Evolutionary conservation across 495 filamentous ascomycete species (phyloP).

Genomic region (Penicillium lagena): DNA sequence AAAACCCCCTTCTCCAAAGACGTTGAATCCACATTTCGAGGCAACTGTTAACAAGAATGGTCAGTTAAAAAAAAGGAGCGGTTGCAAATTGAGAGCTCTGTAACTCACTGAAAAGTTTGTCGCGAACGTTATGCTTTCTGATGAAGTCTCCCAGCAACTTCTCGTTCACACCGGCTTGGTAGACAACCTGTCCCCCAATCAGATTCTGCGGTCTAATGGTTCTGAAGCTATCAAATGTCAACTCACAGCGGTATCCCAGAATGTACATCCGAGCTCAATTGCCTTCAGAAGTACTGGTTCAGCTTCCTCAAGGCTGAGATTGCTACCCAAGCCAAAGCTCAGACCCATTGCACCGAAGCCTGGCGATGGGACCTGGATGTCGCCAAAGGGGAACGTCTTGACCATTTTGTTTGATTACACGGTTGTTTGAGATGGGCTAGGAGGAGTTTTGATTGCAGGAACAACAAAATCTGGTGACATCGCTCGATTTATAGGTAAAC

Average conservation of each 20-base stretch:
- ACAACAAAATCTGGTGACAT: too few relatives aligned
- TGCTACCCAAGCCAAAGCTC: constrained; percentile 33
- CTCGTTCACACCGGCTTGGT: constrained; percentile 42
- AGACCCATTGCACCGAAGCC: constrained; percentile 45
- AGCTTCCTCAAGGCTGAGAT: constrained; percentile 36
- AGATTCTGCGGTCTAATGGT: neutral
- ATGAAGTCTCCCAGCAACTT: constrained; percentile 49
- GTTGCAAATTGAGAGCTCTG: neutral
- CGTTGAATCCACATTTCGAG: constrained; percentile 40
- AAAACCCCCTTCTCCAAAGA: constrained; percentile 15
- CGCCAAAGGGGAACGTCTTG: constrained; percentile 33
- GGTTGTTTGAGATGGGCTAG: too few relatives aligned
- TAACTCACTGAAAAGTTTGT: constrained; percentile 38
- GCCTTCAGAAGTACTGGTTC: constrained; percentile 45
- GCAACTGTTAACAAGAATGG: constrained; percentile 23
- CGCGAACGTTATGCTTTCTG: constrained; percentile 43
- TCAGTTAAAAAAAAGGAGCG: neutral
- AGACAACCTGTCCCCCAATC: constrained; percentile 31
- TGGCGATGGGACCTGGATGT: constrained; percentile 32
- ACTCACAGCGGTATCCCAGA: constrained; percentile 47
- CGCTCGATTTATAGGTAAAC: too few relatives aligned
- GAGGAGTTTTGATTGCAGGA: too few relatives aligned
- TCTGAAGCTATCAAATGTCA: neutral
- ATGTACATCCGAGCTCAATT: constrained; percentile 45
- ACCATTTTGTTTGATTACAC: constrained; percentile 23